Evolutionary conservation across 495 filamentous ascomycete genomes (phyloP), one percentile per base, ranked within the genome.

Genomic region (Terfezia claveryi): DNA sequence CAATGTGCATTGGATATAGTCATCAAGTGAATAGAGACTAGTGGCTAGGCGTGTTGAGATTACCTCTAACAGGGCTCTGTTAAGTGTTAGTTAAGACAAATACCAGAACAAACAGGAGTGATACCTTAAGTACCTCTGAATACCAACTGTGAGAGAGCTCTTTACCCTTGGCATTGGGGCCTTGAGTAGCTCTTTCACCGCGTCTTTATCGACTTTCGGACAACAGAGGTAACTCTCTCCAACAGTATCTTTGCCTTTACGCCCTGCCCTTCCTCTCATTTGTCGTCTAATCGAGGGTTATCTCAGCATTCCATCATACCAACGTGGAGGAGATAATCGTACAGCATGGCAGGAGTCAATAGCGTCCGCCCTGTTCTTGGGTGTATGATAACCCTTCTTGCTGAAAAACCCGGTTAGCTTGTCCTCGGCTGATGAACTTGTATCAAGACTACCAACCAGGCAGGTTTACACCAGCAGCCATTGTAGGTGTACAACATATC

Each of bases 381-480:
- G 27, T 85, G 80, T 36, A 91, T 75, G 38, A 91, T 86, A 4
- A 91, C 85, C 59, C 85, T 70, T 58, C 85, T 70, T 10, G 85
- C 85, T 7, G 41, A 4, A 14, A 46, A 14, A 46, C 4, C 4
- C 73, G 73, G 51, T 41, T 37, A 58, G 23, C 5, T 50, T 53
- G n/a, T 23, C n/a, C 0, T 8, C 2, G 9, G 27, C 27, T 32
- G 27, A 32, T 32, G 27, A 20, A 32, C 6, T 46, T 46, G 41
- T 14, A 53, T 10, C 16, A 14, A 9, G n/a, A 44, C 23, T 20
- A 37, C 54, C 16, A 32, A 23, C 52, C 36, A 2, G 75, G 76
- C 46, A 85, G 71, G 67, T 91, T 91, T 49, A 91, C 83, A 11
- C 85, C 85, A 41, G 85, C 84, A n/a, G 85, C 83, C 55, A 91